phyloP scores from a whole-genome alignment of 306 rosid species.

The Coriaria nepalensis region DNA sequence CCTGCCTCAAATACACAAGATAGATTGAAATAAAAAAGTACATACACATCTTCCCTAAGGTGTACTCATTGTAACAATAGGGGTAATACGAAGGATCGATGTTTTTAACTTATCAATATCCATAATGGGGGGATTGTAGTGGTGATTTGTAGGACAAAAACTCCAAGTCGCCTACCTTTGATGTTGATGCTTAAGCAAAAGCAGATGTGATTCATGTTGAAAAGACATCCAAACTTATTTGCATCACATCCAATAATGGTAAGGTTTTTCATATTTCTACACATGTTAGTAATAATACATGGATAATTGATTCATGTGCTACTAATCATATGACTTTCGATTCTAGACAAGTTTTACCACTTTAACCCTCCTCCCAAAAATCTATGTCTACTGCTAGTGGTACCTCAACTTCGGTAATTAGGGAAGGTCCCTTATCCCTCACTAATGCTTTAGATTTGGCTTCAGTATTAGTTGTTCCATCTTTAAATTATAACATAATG shows the following conservation, averaged over 20 bases:
- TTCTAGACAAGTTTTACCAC: not conserved
- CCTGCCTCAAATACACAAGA: no score
- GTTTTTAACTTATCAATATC: no score
- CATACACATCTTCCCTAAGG: no score
- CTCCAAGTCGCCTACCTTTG: not conserved
- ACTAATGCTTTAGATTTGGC: constrained; percentile 1
- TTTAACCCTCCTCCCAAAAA: constrained; percentile 2
- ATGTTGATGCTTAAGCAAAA: not conserved
- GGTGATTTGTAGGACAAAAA: no score
- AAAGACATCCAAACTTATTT: not conserved
- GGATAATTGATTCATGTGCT: constrained; percentile 3
- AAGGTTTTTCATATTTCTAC: not conserved
- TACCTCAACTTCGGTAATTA: not conserved
- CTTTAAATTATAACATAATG: not conserved
- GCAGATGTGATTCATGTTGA: not conserved
- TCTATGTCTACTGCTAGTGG: not conserved
- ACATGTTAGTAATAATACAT: not conserved
- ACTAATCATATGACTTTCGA: not conserved
- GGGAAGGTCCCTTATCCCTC: not conserved
- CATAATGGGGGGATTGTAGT: no score
- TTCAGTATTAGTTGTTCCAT: not conserved
- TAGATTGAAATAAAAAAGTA: no score
- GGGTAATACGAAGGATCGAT: no score
- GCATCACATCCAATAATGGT: not conserved
- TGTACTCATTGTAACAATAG: no score